Conservation (phyloP, 805 yeast genomes). For the Cyberlindnera xylosilytica region DNA sequence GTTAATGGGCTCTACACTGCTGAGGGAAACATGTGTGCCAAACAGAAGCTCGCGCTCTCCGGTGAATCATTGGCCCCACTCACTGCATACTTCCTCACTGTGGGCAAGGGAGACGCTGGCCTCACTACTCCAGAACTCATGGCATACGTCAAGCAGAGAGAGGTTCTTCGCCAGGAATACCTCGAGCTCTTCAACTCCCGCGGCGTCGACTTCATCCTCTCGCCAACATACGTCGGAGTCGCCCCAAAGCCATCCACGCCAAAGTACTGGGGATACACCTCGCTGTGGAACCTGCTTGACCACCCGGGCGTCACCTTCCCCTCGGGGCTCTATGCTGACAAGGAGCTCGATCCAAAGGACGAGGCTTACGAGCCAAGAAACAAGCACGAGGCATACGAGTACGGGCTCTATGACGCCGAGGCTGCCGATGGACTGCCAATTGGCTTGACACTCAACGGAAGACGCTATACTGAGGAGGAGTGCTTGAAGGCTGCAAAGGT, state of each 20-base stretch:
- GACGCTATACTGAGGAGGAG: slow-evolving; percentile 47
- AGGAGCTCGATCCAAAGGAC: slow-evolving; percentile 45
- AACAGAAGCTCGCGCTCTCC: slow-evolving; percentile 47
- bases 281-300: slow-evolving; percentile 69
- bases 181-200: slow-evolving; percentile 47
- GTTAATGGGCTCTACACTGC: slow-evolving; percentile 52
- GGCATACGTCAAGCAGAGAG: slow-evolving; percentile 52
- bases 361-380: slow-evolving; percentile 15
- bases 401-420: slow-evolving; percentile 33
- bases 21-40: slow-evolving; percentile 65
- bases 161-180: slow-evolving; percentile 56
- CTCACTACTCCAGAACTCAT: slow-evolving; percentile 51
- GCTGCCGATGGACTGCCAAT: slow-evolving; percentile 54
- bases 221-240: slow-evolving; percentile 66
- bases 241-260: slow-evolving; percentile 66
- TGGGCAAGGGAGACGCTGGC: slow-evolving; percentile 53
- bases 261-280: slow-evolving; percentile 77
- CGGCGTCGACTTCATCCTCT: slow-evolving; percentile 60
- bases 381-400: slow-evolving; percentile 32
- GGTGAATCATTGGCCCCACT: slow-evolving; percentile 73
- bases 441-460: slow-evolving; percentile 46
- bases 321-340: slow-evolving; percentile 41
- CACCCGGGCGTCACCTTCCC: slow-evolving; percentile 64
- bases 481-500: slow-evolving; percentile 20
- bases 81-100: slow-evolving; percentile 57